These are phyloP conservation scores for Candida wancherniae DNA, from an alignment of 805 yeast species.

Conservation along the genomic window DNA sequence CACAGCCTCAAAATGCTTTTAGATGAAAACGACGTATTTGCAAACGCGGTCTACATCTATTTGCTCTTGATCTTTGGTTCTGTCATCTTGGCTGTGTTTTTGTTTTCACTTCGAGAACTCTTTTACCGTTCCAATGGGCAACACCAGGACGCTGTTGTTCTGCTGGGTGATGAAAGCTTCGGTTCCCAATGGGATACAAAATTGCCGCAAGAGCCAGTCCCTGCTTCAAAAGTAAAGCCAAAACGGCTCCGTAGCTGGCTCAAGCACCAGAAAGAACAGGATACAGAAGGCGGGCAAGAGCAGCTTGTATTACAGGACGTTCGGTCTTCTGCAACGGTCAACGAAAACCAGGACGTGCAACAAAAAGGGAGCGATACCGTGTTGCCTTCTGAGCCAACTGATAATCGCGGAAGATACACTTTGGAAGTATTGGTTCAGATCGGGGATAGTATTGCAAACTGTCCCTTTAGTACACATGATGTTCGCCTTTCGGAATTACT, in stretches of 20 bases:
- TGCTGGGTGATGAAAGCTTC: too few relatives aligned
- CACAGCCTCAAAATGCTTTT: constrained; percentile 8
- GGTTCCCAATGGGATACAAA: too few relatives aligned
- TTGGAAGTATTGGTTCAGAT: constrained; percentile 4
- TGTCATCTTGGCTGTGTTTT: constrained; percentile 5
- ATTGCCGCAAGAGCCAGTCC: too few relatives aligned
- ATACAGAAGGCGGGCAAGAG: not conserved
- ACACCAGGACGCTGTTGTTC: too few relatives aligned
- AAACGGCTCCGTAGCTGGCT: not conserved
- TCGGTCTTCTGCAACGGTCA: too few relatives aligned
- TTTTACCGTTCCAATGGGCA: too few relatives aligned
- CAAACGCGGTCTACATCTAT: constrained; percentile 13
- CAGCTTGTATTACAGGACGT: not conserved
- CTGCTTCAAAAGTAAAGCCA: not conserved
- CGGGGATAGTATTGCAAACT: constrained; percentile 1
- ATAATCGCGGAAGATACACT: constrained; percentile 3
- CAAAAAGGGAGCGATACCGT: too few relatives aligned
- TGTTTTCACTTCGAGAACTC: too few relatives aligned
- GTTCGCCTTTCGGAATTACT: constrained; percentile 10
- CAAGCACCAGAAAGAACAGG: not conserved
- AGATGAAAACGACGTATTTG: constrained; percentile 10
- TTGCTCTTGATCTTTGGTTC: constrained; percentile 7
- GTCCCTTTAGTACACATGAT: constrained; percentile 3
- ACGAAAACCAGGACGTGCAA: too few relatives aligned
- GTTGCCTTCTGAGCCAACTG: too few relatives aligned